Evolutionary conservation across 169 alveolate genomes (phyloP).

Genomic region (Plasmodium sp.): DNA sequence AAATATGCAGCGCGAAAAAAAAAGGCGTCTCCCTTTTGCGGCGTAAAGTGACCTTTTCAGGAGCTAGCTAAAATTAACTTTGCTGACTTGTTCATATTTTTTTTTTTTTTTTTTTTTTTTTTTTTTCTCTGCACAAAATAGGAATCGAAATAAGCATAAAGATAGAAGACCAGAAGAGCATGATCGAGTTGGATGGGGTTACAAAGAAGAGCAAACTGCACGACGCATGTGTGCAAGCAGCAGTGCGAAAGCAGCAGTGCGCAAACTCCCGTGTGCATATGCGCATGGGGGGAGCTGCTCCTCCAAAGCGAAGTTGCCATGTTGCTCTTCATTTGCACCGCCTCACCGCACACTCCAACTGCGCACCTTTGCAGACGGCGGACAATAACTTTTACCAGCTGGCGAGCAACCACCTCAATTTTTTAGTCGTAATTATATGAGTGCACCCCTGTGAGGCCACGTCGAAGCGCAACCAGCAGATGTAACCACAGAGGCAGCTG

Average conservation of each 20-base stretch:
- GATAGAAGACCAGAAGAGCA: slow-evolving; percentile 43
- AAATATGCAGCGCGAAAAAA: background rate
- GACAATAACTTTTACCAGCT: slow-evolving; percentile 36
- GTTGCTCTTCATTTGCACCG: background rate
- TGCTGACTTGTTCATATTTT: background rate
- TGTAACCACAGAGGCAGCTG: too few relatives aligned
- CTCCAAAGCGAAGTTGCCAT: background rate
- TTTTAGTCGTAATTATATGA: slow-evolving; percentile 21
- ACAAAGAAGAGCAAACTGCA: background rate
- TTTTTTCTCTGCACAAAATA: background rate
- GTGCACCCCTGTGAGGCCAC: background rate
- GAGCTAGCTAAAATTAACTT: background rate
- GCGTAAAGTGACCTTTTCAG: background rate
- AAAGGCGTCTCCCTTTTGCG: background rate
- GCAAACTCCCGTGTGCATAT: background rate
- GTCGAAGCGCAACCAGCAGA: background rate
- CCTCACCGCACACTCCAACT: background rate
- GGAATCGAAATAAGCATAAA: slow-evolving; percentile 50
- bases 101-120: background rate
- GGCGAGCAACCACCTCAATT: slow-evolving; percentile 17
- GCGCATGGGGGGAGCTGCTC: background rate
- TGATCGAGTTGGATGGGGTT: slow-evolving; percentile 42
- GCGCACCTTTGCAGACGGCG: background rate
- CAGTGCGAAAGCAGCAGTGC: too few relatives aligned
- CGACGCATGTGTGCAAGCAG: background rate